Percentiles rank a stretch among this genome's conserved stretches.
phyloP scores from a whole-genome alignment of 2,329 filamentous ascomycete species.

The Daldinia eschscholtzii region DNA sequence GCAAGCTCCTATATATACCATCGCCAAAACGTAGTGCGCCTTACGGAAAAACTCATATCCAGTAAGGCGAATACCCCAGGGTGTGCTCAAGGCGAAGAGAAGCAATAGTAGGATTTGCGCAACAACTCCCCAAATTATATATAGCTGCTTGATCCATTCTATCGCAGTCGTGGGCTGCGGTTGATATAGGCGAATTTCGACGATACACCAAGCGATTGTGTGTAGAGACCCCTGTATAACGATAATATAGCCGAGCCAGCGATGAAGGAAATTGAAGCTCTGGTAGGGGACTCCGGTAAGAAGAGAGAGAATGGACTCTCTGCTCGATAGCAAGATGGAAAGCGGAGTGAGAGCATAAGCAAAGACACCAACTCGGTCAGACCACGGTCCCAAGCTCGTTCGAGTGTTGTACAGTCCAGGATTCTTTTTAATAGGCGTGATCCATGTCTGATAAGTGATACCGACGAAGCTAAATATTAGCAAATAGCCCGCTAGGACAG shows the following conservation, averaged over 20 bases:
- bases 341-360: constrained; percentile 82
- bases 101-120: constrained; percentile 74
- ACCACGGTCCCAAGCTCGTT: constrained; percentile 74
- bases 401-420: constrained; percentile 72
- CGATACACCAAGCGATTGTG: constrained; percentile 77
- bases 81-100: constrained; percentile 70
- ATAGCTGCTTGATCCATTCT: constrained; percentile 71
- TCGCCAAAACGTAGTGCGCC: constrained; percentile 77
- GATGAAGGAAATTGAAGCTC: constrained; percentile 81
- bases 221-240: constrained; percentile 76
- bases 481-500: constrained; percentile 71
- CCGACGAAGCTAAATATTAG: constrained; percentile 77
- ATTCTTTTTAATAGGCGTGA: constrained; percentile 73
- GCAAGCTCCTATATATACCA: constrained; percentile 80
- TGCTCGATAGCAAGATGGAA: constrained; percentile 73
- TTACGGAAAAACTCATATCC: constrained; percentile 86
- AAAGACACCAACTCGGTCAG: constrained; percentile 76
- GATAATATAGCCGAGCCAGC: constrained; percentile 81
- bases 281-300: constrained; percentile 82
- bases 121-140: constrained; percentile 80
- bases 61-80: constrained; percentile 71
- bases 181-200: constrained; percentile 76
- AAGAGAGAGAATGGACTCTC: constrained; percentile 77
- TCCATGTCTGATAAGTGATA: constrained; percentile 76
- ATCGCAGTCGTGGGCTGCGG: constrained; percentile 73